Conservation (phyloP, 1,284 basidiomycete species). For the Leccinum solheimii region DNA sequence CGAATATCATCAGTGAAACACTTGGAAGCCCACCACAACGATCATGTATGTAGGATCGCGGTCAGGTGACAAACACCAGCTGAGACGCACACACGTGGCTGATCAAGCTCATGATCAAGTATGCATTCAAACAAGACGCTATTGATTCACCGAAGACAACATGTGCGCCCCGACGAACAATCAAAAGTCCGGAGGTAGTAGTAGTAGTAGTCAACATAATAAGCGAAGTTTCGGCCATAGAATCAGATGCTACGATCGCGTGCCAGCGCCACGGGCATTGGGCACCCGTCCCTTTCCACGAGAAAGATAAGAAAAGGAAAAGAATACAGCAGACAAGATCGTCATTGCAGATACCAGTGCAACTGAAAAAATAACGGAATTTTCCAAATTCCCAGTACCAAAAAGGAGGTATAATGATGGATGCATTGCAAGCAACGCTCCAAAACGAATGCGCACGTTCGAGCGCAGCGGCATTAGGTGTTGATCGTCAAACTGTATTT, state of each 20-base stretch:
- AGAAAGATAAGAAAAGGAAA: background rate
- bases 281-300: background rate
- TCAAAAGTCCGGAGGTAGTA: background rate
- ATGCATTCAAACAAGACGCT: background rate
- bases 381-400: background rate
- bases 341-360: background rate
- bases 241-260: background rate
- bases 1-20: background rate
- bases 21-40: background rate
- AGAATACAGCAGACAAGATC: background rate
- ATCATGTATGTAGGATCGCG: background rate
- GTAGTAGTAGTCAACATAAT: background rate
- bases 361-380: background rate
- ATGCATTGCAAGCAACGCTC: background rate
- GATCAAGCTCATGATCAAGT: background rate
- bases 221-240: background rate
- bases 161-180: background rate
- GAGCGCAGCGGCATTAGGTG: slow-evolving; percentile 13
- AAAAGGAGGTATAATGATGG: background rate
- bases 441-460: background rate
- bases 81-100: background rate
- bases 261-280: background rate
- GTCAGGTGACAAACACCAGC: background rate
- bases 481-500: slow-evolving; percentile 45
- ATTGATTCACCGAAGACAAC: background rate